Evolutionary conservation across 2,329 filamentous ascomycete species (phyloP).

Genomic region (Fusarium zealandicum): DNA sequence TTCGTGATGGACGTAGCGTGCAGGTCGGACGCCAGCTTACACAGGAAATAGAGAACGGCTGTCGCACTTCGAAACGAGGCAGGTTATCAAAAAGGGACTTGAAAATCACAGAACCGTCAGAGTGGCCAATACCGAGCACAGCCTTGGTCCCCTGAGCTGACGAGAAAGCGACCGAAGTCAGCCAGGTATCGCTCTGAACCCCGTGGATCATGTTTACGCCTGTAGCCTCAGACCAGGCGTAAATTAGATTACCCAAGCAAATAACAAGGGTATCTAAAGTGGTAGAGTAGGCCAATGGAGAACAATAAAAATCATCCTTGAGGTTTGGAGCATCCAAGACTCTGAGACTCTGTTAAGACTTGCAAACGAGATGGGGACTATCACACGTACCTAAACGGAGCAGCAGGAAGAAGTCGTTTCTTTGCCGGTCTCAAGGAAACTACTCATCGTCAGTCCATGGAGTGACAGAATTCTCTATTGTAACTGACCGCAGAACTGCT

Average conservation of each 20-base stretch:
- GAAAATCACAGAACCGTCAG: conserved; percentile 76
- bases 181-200: conserved; percentile 50
- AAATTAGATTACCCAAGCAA: conserved; percentile 79
- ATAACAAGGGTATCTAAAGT: conserved; percentile 81
- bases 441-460: conserved; percentile 16
- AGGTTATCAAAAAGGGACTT: conserved; percentile 77
- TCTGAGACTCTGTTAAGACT: conserved; percentile 54
- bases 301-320: conserved; percentile 97
- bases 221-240: conserved; percentile 83
- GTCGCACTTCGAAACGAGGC: conserved; percentile 77
- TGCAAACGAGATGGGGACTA: conserved; percentile 39
- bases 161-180: conserved; percentile 92
- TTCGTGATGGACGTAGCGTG: conserved; percentile 60
- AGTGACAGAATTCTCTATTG: not conserved
- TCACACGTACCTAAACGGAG: conserved; percentile 76
- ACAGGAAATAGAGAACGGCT: conserved; percentile 77
- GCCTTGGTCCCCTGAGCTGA: conserved; percentile 76
- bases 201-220: conserved; percentile 64
- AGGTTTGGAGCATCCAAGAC: conserved; percentile 88
- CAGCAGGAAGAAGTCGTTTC: conserved; percentile 65
- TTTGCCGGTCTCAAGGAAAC: conserved; percentile 21
- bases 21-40: conserved; percentile 78
- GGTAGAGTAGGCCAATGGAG: conserved; percentile 82
- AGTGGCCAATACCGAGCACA: conserved; percentile 85
- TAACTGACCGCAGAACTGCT: conserved; percentile 18